Evolutionary conservation across 352 stramenopile genomes (phyloP).

Genomic region (Phytophthora fragariae): DNA sequence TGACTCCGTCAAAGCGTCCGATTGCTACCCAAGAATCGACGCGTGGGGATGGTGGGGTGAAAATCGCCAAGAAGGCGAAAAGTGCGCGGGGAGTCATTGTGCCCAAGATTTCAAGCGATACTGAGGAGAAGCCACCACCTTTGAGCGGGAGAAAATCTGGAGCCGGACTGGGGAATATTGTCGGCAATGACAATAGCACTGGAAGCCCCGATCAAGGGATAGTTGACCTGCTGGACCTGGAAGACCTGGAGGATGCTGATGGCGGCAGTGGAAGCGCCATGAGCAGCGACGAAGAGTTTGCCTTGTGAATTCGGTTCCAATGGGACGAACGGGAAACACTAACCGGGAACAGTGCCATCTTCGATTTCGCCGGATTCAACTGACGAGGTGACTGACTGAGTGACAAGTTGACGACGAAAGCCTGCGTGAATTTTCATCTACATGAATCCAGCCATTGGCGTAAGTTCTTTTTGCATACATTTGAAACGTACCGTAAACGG

Average conservation of each 20-base stretch:
- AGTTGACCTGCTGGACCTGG: slow-evolving; percentile 19
- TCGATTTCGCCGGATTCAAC: slow-evolving; percentile 44
- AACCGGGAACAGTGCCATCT: slow-evolving; percentile 26
- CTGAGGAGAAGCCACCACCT: slow-evolving; percentile 22
- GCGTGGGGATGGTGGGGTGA: slow-evolving; percentile 5
- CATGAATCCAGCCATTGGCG: neutral
- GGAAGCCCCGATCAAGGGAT: slow-evolving; percentile 30
- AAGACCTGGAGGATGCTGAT: slow-evolving; percentile 28
- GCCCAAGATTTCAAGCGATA: neutral
- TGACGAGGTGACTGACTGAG: slow-evolving; percentile 34
- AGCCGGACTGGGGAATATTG: neutral
- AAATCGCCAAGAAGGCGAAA: slow-evolving; percentile 34
- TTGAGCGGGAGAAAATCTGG: neutral
- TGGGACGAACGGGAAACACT: slow-evolving; percentile 1
- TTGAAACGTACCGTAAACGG: slow-evolving; percentile 26
- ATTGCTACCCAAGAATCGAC: slow-evolving; percentile 5
- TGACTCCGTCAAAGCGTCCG: slow-evolving; percentile 25
- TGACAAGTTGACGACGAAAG: slow-evolving; percentile 28
- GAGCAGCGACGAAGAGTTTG: slow-evolving; percentile 36
- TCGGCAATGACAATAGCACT: slow-evolving; percentile 8
- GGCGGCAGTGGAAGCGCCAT: slow-evolving; percentile 7
- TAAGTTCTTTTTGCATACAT: neutral
- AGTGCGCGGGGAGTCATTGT: slow-evolving; percentile 18
- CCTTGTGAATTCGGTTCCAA: slow-evolving; percentile 11
- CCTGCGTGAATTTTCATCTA: slow-evolving; percentile 33